Evolutionary conservation across 345 rosid genomes (phyloP).

Genomic region (Euphorbia pulcherrima): DNA sequence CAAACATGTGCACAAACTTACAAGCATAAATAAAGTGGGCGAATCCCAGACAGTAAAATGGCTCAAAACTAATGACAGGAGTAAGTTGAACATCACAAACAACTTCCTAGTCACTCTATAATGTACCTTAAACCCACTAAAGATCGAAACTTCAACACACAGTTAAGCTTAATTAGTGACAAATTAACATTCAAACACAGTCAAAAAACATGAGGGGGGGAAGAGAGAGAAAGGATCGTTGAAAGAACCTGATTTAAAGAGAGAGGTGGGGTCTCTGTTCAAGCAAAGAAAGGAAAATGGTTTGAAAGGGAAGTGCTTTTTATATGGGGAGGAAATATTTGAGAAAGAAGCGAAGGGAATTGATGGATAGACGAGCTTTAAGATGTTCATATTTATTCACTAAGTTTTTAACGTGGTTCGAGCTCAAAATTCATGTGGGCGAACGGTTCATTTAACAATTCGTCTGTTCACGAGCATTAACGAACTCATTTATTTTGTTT

Average conservation of each 20-base stretch:
- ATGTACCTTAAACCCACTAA: constrained; percentile 7
- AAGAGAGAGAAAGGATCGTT: background rate
- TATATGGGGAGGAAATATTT: constrained; percentile 16
- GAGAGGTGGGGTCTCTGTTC: background rate
- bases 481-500: too few relatives aligned
- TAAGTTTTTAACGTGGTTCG: too few relatives aligned
- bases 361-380: too few relatives aligned
- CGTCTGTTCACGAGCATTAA: too few relatives aligned
- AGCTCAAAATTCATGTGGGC: too few relatives aligned
- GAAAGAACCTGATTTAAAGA: constrained; percentile 23
- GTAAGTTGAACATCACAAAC: constrained; percentile 7
- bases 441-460: too few relatives aligned
- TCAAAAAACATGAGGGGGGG: constrained; percentile 1
- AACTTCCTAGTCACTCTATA: constrained; percentile 5
- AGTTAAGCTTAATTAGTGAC: background rate
- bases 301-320: constrained; percentile 8
- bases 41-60: constrained; percentile 29
- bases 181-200: background rate
- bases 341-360: constrained; percentile 14
- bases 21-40: constrained; percentile 13
- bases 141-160: constrained; percentile 14
- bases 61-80: constrained; percentile 10
- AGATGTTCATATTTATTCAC: too few relatives aligned
- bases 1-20: constrained; percentile 33
- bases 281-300: background rate